These are phyloP conservation scores for Alternaria metachromatica DNA, from an alignment of 2,329 filamentous ascomycete species.

Conservation along the genomic window DNA sequence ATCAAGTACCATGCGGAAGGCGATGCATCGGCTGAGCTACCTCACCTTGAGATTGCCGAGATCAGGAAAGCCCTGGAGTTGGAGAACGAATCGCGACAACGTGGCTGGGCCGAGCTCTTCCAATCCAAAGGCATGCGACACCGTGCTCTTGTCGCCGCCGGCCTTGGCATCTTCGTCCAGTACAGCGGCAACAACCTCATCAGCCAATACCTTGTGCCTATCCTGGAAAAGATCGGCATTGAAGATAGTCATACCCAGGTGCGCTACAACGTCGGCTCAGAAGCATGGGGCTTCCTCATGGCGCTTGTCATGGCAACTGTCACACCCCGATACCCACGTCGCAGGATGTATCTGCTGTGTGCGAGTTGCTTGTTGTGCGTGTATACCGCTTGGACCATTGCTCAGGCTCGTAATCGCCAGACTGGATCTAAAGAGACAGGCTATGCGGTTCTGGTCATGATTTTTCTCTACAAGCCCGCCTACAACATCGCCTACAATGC, in stretches of 20 bases:
- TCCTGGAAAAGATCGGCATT: conserved; percentile 69
- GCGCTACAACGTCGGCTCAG: conserved; percentile 62
- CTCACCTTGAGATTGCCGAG: conserved; percentile 71
- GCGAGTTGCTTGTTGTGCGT: conserved; percentile 42
- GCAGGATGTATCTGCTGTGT: conserved; percentile 62
- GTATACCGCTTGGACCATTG: conserved; percentile 50
- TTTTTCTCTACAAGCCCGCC: conserved; percentile 60
- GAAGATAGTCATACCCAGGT: conserved; percentile 47
- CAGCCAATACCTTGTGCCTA: conserved; percentile 68
- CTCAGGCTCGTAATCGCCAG: conserved; percentile 60
- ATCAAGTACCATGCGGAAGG: conserved; percentile 70
- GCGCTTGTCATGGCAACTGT: conserved; percentile 63
- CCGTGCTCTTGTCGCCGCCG: conserved; percentile 66
- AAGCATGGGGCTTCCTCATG: conserved; percentile 65
- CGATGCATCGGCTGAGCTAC: conserved; percentile 59
- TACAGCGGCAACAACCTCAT: conserved; percentile 71
- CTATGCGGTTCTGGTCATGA: conserved; percentile 57
- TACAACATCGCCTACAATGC: conserved; percentile 66
- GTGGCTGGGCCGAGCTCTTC: conserved; percentile 67
- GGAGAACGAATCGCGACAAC: conserved; percentile 59
- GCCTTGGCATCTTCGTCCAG: conserved; percentile 70
- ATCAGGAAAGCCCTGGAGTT: conserved; percentile 68
- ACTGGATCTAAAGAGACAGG: conserved; percentile 39
- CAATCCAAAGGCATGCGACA: conserved; percentile 69
- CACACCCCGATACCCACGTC: conserved; percentile 62